Evolutionary conservation across 306 rosid genomes (phyloP).

Genomic region (Medicago lupulina): DNA sequence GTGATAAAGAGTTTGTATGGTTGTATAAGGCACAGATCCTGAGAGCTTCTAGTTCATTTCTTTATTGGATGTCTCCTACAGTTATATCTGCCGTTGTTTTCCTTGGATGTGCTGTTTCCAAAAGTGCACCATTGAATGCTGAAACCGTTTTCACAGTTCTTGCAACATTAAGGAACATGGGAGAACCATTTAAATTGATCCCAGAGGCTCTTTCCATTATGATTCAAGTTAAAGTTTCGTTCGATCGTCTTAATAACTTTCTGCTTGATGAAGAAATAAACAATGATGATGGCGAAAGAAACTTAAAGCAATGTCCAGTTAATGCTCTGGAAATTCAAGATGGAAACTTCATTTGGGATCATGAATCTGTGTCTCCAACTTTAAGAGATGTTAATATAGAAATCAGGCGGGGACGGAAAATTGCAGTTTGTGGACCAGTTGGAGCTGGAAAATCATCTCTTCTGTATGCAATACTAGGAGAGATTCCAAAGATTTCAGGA

Average conservation of each 20-base stretch:
- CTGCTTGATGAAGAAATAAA: conserved; percentile 71
- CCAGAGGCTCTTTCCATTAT: conserved; percentile 73
- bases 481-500: conserved; percentile 74
- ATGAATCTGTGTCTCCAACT: conserved; percentile 54
- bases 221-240: conserved; percentile 80
- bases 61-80: conserved; percentile 81
- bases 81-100: conserved; percentile 65
- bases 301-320: conserved; percentile 21
- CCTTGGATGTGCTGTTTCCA: conserved; percentile 56
- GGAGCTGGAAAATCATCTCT: conserved; percentile 90
- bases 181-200: conserved; percentile 78
- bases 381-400: conserved; percentile 56
- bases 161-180: conserved; percentile 63
- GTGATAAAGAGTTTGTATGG: conserved; percentile 70
- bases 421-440: conserved; percentile 81
- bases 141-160: conserved; percentile 80
- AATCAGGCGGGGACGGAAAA: conserved; percentile 60
- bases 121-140: conserved; percentile 72
- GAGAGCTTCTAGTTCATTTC: conserved; percentile 49
- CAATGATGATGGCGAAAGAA: conserved; percentile 34
- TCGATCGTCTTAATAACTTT: conserved; percentile 63
- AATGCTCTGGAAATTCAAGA: conserved; percentile 52
- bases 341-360: conserved; percentile 75
- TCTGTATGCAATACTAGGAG: conserved; percentile 71
- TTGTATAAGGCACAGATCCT: conserved; percentile 52